Evolutionary conservation across 495 filamentous ascomycete genomes (phyloP).

Genomic region (Aspergillus bertholletiae): DNA sequence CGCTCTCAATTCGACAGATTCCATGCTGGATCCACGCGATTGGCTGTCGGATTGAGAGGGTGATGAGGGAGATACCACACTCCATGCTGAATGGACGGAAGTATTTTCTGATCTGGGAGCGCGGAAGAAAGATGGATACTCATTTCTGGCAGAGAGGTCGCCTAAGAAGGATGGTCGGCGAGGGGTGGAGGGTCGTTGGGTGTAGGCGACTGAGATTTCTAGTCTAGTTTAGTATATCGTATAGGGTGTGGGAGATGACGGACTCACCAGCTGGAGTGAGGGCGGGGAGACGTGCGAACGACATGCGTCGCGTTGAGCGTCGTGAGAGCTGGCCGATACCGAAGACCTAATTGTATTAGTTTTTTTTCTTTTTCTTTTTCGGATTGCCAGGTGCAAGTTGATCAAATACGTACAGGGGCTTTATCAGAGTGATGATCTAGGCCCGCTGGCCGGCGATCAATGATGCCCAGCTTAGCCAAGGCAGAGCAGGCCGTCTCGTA

Average conservation of each 20-base stretch:
- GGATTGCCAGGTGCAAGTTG: too few relatives aligned
- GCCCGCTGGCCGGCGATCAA: neutral
- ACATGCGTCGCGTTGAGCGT: slow-evolving; percentile 8
- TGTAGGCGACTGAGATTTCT: neutral
- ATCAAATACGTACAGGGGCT: slow-evolving; percentile 6
- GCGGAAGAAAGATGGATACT: slow-evolving; percentile 2
- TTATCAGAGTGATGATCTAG: neutral
- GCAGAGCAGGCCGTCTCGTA: neutral
- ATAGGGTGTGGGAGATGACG: neutral
- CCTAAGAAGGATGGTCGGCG: neutral
- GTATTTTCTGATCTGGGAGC: neutral
- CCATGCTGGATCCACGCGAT: neutral
- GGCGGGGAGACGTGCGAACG: slow-evolving; percentile 9
- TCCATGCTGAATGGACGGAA: neutral
- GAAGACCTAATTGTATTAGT: slow-evolving; percentile 10
- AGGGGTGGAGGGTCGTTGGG: neutral
- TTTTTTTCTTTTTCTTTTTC: too few relatives aligned
- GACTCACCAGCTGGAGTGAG: slow-evolving; percentile 5
- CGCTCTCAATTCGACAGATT: neutral
- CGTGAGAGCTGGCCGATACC: slow-evolving; percentile 13
- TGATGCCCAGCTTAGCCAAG: neutral
- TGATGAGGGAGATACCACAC: neutral
- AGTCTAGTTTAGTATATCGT: neutral
- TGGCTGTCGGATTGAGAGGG: neutral
- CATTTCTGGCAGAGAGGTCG: neutral